Evolutionary conservation across 768 basidiomycete species (phyloP).

Genomic region (Kwoniella europaea): DNA sequence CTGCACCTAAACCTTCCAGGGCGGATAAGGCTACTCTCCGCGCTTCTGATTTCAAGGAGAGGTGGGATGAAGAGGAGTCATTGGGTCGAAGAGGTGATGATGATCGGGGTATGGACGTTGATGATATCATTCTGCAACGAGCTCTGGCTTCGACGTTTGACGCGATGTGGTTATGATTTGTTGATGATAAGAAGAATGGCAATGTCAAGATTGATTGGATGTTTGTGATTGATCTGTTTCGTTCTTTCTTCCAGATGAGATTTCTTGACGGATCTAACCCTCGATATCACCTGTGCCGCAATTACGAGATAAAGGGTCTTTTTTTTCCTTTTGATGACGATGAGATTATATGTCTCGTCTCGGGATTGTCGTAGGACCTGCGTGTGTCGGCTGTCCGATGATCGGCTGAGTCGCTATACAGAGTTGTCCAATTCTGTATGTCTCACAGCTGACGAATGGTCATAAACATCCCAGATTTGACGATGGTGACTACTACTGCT

Average conservation of each 20-base stretch:
- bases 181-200: too few species aligned
- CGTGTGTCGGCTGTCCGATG: background rate
- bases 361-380: background rate
- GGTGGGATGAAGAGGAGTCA: background rate
- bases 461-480: too few species aligned
- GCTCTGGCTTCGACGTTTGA: background rate
- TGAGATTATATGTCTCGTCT: background rate
- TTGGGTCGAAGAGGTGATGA: background rate
- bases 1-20: slow-evolving; percentile 10
- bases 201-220: too few species aligned
- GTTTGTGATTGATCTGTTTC: too few species aligned
- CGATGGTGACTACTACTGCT: too few species aligned
- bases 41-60: slow-evolving; percentile 1
- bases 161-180: background rate
- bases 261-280: too few species aligned
- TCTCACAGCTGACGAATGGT: too few species aligned
- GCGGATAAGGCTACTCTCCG: background rate
- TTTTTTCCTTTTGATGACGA: background rate
- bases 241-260: too few species aligned
- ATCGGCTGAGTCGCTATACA: too few species aligned
- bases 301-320: slow-evolving; percentile 11
- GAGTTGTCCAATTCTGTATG: too few species aligned
- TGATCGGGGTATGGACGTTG: background rate
- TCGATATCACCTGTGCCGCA: background rate
- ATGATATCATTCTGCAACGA: background rate